Evolutionary conservation across 441 rosid genomes (phyloP), one percentile per base, ranked within the genome.

Genomic region (Populus hybrid): DNA sequence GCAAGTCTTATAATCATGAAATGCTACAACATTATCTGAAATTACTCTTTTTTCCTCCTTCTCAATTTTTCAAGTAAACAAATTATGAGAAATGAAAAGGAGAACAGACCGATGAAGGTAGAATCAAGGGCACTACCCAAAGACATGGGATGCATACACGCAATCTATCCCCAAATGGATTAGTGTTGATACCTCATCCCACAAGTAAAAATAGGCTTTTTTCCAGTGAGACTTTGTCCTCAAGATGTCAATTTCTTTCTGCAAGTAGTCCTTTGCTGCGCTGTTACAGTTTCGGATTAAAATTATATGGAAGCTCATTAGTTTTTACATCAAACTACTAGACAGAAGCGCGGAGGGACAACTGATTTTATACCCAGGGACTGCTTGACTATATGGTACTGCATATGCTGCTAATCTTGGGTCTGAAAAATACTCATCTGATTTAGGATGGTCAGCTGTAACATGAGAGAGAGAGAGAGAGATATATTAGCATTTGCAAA

Each of bases 361-460:
- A 81, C 81, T 65, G 79, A 85, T 76, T 77, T 73, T 71, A 83
- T 90, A 95, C 98, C 95, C 75, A 36, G 91, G 83, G 78, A 88
- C 87, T 78, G 88, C 87, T 76, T 69, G 91, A 85, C 87, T 79
- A 79, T 85, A 89, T 24, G 97, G 97, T 70, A 95, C 92, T 79
- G 98, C 99, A 86, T 95, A 94, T 71, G 97, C 99, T 28, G 97
- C 98, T 82, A 93, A 85, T 80, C 98, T 90, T 73, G 97, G 88
- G 78, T 93, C 98, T 79, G 92, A 91, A 74, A 92, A 84, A 76
- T 87, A 95, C 75, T 93, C 98, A 70, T 93, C 96, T 70, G 98
- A 87, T 85, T 89, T 94, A 8, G 94, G 95, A 90, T 93, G 98
- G 83, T 86, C 90, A 38, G 94, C 99, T 92, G 90, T 84, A 79